Conservation (phyloP, 1,284 basidiomycete genomes). For the Apiotrichum porosum region DNA sequence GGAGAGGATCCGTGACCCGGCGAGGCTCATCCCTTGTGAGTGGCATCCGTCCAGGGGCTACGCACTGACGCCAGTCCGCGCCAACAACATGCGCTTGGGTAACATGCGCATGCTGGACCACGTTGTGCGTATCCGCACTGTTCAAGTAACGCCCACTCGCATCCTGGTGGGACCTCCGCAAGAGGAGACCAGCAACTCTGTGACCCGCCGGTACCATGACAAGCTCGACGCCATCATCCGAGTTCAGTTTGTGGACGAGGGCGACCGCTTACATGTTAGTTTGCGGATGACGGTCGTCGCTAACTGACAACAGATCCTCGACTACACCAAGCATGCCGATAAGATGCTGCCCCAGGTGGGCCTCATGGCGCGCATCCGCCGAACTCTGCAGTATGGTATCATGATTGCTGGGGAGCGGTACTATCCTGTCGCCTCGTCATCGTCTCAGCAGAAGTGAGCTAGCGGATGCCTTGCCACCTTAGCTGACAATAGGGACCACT, state of each 20-base stretch:
- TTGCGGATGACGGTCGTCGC: too few species aligned
- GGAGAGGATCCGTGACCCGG: slow-evolving; percentile 35
- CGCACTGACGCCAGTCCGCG: too few species aligned
- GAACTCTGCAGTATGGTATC: slow-evolving; percentile 42
- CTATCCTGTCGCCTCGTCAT: slow-evolving; percentile 40
- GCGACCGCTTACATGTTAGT: slow-evolving; percentile 40
- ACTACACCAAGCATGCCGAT: slow-evolving; percentile 35
- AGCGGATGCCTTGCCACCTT: background rate
- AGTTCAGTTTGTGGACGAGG: slow-evolving; percentile 47
- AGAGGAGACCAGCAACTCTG: slow-evolving; percentile 46
- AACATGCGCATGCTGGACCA: slow-evolving; percentile 23
- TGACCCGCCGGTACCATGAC: slow-evolving; percentile 38
- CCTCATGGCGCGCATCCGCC: slow-evolving; percentile 42
- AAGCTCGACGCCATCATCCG: slow-evolving; percentile 43
- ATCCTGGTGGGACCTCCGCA: slow-evolving; percentile 43
- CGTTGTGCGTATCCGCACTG: slow-evolving; percentile 39
- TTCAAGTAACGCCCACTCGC: slow-evolving; percentile 45
- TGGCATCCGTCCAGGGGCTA: too few species aligned
- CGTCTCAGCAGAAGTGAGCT: slow-evolving; percentile 43
- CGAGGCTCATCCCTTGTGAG: too few species aligned
- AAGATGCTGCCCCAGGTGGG: slow-evolving; percentile 27
- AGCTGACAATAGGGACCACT: slow-evolving; percentile 38
- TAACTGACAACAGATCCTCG: slow-evolving; percentile 26
- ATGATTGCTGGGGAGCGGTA: slow-evolving; percentile 36
- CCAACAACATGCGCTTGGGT: too few species aligned